phyloP scores from a whole-genome alignment of 2,329 filamentous ascomycete species.

The Aspergillus eucalypticola region DNA sequence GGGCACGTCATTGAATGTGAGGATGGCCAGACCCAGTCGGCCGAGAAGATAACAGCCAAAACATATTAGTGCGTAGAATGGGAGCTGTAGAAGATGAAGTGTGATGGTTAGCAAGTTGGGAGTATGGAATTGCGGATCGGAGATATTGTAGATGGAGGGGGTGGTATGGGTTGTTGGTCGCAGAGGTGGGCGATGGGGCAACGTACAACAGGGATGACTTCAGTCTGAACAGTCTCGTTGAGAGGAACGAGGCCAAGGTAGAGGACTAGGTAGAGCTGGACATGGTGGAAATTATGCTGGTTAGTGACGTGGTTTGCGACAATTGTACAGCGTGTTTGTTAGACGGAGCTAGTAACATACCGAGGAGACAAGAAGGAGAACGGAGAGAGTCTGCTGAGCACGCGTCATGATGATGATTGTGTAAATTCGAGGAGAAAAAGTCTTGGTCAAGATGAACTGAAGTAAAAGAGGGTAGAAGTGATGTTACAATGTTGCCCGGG shows the following conservation, averaged over 20 bases:
- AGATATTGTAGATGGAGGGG: no score
- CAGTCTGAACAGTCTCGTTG: conserved; percentile 72
- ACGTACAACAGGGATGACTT: conserved; percentile 87
- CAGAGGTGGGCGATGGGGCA: conserved; percentile 7
- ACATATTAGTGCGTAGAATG: conserved; percentile 87
- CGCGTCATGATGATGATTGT: conserved; percentile 72
- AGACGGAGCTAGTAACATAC: conserved; percentile 55
- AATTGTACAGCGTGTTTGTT: background rate
- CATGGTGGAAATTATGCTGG: conserved; percentile 2
- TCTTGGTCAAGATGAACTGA: background rate
- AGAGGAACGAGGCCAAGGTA: conserved; percentile 82
- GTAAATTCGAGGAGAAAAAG: background rate
- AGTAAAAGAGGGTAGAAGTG: background rate
- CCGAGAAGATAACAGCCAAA: conserved; percentile 91
- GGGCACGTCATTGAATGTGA: conserved; percentile 96
- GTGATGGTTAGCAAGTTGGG: no score
- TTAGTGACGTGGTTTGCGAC: conserved; percentile 11
- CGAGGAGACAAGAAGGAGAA: conserved; percentile 82
- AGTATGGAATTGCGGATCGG: no score
- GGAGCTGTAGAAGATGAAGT: conserved; percentile 60
- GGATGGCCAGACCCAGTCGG: conserved; percentile 86
- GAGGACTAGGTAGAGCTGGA: conserved; percentile 81
- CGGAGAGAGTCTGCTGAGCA: conserved; percentile 86
- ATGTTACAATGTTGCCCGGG: background rate
- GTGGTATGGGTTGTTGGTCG: background rate